These are phyloP conservation scores for Clitoria ternatea DNA, from an alignment of 306 rosid genomes.

Conservation along the genomic window DNA sequence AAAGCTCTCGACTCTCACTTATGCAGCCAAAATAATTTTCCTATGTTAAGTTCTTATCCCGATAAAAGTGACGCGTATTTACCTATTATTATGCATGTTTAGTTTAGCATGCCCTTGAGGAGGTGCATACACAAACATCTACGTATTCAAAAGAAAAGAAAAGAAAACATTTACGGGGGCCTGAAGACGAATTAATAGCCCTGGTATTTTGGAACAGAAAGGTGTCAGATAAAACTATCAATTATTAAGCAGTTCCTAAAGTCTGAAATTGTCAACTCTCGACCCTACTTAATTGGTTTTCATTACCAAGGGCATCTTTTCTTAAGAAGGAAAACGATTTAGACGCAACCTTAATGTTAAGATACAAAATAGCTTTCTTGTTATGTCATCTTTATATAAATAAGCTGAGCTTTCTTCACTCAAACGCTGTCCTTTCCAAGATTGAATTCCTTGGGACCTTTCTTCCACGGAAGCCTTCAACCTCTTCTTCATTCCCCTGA, in stretches of 20 bases:
- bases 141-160: too few species aligned
- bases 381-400: too few species aligned
- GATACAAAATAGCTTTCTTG: slow-evolving; percentile 27
- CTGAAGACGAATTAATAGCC: not conserved
- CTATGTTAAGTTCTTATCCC: not conserved
- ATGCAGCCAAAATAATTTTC: not conserved
- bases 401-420: slow-evolving; percentile 30
- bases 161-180: not conserved
- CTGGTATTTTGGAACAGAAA: not conserved
- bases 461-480: slow-evolving; percentile 40
- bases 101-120: not conserved
- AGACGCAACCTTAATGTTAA: slow-evolving; percentile 25
- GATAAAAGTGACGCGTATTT: not conserved
- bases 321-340: slow-evolving; percentile 29
- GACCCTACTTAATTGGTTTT: slow-evolving; percentile 24
- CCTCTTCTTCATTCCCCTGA: slow-evolving; percentile 57
- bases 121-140: too few species aligned
- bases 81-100: too few species aligned
- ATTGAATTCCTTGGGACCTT: slow-evolving; percentile 40
- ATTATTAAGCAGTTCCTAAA: slow-evolving; percentile 25
- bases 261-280: slow-evolving; percentile 20
- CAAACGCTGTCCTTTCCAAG: slow-evolving; percentile 41
- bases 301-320: slow-evolving; percentile 53
- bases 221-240: slow-evolving; percentile 14
- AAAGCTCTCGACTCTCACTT: not conserved